Percentiles rank a stretch among this genome's conserved stretches.
phyloP scores from a whole-genome alignment of 345 rosid genomes.

The Salix brachista region DNA sequence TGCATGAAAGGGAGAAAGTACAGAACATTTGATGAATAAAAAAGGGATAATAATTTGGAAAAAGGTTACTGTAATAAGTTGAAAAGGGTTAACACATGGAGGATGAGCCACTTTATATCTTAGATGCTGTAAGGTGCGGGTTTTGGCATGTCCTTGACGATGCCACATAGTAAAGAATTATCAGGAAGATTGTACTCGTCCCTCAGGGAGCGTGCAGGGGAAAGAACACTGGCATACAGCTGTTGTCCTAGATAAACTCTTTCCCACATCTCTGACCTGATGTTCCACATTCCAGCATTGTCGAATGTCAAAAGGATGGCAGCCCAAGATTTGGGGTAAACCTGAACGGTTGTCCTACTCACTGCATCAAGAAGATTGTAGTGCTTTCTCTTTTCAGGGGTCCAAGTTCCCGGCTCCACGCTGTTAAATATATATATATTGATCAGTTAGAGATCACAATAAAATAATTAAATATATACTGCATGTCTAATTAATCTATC shows the following conservation, averaged over 20 bases:
- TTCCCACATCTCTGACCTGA: conserved; percentile 31
- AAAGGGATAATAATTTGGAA: not conserved
- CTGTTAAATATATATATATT: not conserved
- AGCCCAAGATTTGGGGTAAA: conserved; percentile 38
- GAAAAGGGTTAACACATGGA: not conserved
- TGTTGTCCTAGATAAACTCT: conserved; percentile 32
- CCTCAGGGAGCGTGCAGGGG: conserved; percentile 29
- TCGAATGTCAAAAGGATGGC: conserved; percentile 34
- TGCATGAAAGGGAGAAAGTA: not conserved
- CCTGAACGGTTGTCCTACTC: conserved; percentile 36
- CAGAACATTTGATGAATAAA: not conserved
- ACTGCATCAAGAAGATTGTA: conserved; percentile 37
- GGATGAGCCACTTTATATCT: not conserved
- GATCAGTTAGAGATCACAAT: not conserved
- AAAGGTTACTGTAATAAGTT: not conserved
- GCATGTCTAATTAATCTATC: too few relatives aligned
- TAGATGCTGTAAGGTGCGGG: conserved; percentile 28
- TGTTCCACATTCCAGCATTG: conserved; percentile 38
- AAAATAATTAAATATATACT: too few relatives aligned
- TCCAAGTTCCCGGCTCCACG: conserved; percentile 36
- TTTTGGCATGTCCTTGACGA: conserved; percentile 26
- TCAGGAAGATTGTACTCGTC: conserved; percentile 40
- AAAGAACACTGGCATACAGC: conserved; percentile 24
- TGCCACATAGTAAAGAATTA: conserved; percentile 23
- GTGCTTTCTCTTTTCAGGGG: conserved; percentile 29